Percentiles rank a stretch among this genome's conserved stretches.
Evolutionary conservation across 169 alveolate genomes (phyloP).

Genomic region (Eimeria mitis): DNA sequence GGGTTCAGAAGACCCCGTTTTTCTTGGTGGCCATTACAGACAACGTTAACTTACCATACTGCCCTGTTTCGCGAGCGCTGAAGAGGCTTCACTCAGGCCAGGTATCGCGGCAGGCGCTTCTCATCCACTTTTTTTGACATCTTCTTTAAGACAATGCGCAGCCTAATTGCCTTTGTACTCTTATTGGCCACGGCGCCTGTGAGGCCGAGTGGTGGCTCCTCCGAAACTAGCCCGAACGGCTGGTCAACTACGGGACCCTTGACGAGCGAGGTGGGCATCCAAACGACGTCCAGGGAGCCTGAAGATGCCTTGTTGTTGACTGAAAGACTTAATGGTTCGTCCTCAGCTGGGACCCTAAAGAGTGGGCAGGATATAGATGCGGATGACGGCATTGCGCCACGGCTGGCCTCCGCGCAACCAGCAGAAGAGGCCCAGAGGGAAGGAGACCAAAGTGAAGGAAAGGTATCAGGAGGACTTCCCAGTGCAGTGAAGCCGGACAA

Average conservation of each 20-base stretch:
- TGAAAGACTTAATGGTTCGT: not conserved
- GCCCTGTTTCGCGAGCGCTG: not conserved
- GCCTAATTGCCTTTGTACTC: not conserved
- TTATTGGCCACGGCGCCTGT: not conserved
- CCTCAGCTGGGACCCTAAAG: not conserved
- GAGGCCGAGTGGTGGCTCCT: not conserved
- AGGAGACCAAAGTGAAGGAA: not conserved
- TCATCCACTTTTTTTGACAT: not conserved
- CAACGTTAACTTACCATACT: not conserved
- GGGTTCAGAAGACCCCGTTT: not conserved
- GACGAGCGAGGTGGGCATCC: not conserved
- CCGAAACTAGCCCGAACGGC: not conserved
- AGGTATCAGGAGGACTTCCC: not conserved
- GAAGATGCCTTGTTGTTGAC: not conserved
- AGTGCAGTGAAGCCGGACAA: not conserved
- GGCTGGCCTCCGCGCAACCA: not conserved
- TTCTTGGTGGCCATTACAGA: not conserved
- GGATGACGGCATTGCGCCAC: not conserved
- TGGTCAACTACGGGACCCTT: not conserved
- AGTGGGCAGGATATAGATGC: not conserved
- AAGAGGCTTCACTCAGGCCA: not conserved
- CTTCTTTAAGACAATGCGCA: not conserved
- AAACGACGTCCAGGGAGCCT: not conserved
- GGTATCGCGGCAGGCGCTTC: not conserved
- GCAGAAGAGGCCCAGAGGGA: not conserved